Percentiles rank a stretch among this genome's conserved stretches.
Conservation (phyloP, 805 yeast species). For the Saturnispora quitensis region DNA sequence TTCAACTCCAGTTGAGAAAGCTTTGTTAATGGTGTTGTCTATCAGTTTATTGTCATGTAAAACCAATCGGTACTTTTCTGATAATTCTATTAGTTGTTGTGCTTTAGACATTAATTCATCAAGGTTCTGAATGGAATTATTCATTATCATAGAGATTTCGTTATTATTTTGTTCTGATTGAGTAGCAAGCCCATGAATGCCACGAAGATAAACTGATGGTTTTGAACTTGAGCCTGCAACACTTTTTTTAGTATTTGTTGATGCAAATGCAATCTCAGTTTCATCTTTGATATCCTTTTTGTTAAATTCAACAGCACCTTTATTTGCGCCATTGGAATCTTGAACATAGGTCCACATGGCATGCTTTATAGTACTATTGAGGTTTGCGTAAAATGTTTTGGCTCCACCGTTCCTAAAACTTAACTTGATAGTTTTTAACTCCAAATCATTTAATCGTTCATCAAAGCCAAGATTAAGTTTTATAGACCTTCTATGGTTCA, state of each 20-base stretch:
- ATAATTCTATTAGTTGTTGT: conserved; percentile 56
- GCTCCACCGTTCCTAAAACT: conserved; percentile 75
- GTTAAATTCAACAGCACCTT: conserved; percentile 26
- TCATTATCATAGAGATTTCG: conserved; percentile 52
- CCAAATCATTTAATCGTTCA: conserved; percentile 17
- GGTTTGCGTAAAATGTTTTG: conserved; percentile 38
- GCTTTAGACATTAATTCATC: conserved; percentile 73
- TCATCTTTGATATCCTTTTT: neutral
- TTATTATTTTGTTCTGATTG: conserved; percentile 44
- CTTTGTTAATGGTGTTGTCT: conserved; percentile 17
- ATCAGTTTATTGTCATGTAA: conserved; percentile 12
- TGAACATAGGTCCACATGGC: conserved; percentile 36
- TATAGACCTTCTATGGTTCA: neutral
- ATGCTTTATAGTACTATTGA: conserved; percentile 37
- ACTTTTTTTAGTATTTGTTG: neutral
- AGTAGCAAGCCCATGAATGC: conserved; percentile 63
- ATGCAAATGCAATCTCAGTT: too few relatives aligned
- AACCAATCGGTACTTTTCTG: conserved; percentile 31
- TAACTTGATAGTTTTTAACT: conserved; percentile 40
- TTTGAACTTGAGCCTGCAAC: neutral
- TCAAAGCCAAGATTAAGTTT: conserved; percentile 1
- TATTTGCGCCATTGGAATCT: conserved; percentile 24
- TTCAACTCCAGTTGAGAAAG: conserved; percentile 13
- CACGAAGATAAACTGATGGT: conserved; percentile 24
- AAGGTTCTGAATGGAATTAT: conserved; percentile 65